Percentiles rank a stretch among this genome's conserved stretches.
Evolutionary conservation across 306 rosid species (phyloP).

Genomic region (Cicer cuneatum): DNA sequence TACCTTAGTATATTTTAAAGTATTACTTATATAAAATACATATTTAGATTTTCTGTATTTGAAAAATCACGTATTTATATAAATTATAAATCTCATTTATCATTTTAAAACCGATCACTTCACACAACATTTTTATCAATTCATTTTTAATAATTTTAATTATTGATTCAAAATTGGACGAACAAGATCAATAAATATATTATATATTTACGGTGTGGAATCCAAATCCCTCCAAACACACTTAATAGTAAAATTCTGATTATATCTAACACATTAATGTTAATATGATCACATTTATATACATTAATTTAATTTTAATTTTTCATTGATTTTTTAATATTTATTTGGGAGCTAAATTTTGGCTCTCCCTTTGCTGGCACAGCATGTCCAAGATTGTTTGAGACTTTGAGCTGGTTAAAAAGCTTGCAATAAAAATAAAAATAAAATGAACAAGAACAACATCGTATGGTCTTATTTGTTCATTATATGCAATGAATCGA

Average conservation of each 20-base stretch:
- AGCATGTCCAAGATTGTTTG: conserved; percentile 39
- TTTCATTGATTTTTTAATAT: background rate
- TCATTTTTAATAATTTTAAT: too few species aligned
- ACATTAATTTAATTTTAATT: background rate
- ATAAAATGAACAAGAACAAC: conserved; percentile 27
- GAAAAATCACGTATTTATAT: too few species aligned
- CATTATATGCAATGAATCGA: conserved; percentile 28
- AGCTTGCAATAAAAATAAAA: background rate
- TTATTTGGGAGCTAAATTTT: conserved; percentile 20
- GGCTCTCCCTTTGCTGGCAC: conserved; percentile 40
- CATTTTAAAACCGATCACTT: too few species aligned
- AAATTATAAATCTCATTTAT: too few species aligned
- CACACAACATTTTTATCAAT: too few species aligned
- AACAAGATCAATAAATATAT: too few species aligned
- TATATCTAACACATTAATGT: background rate
- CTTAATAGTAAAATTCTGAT: too few species aligned
- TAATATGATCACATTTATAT: background rate
- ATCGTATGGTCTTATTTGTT: conserved; percentile 33
- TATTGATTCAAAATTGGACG: too few species aligned
- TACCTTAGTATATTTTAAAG: too few species aligned
- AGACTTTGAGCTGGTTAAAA: background rate
- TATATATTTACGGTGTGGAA: too few species aligned
- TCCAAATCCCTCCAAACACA: too few species aligned
- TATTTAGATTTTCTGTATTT: too few species aligned
- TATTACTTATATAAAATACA: accelerated